Conservation (phyloP, 2,329 filamentous ascomycete genomes). For the Diplodia sapinea region DNA sequence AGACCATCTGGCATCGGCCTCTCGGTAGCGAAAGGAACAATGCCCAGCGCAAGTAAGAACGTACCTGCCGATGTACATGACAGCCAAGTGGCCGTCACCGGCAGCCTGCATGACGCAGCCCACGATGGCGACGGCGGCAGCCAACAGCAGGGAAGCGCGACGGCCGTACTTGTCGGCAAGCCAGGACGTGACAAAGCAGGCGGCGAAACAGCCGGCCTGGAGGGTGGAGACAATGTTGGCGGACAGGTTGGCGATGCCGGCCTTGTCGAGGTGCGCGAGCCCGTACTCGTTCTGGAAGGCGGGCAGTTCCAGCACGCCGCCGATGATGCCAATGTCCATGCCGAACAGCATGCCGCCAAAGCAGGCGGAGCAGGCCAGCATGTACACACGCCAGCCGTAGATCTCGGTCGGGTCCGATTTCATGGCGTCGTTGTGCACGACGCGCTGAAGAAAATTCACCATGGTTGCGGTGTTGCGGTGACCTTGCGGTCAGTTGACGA, state of each 20-base stretch:
- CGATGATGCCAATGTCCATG: slow-evolving; percentile 64
- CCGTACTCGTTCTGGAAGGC: slow-evolving; percentile 56
- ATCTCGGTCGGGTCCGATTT: slow-evolving; percentile 69
- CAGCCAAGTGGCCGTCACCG: slow-evolving; percentile 64
- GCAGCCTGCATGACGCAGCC: slow-evolving; percentile 70
- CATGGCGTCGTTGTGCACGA: slow-evolving; percentile 75
- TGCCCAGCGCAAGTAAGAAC: slow-evolving; percentile 32
- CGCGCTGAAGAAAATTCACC: slow-evolving; percentile 54
- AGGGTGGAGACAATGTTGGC: slow-evolving; percentile 75
- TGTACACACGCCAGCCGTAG: slow-evolving; percentile 72
- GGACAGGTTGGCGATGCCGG: slow-evolving; percentile 58
- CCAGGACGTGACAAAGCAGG: slow-evolving; percentile 64
- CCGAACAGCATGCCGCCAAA: slow-evolving; percentile 74
- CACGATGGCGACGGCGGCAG: slow-evolving; percentile 63
- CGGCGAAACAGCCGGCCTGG: slow-evolving; percentile 69
- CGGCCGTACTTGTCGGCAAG: slow-evolving; percentile 63
- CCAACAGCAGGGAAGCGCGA: slow-evolving; percentile 60
- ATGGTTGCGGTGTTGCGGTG: slow-evolving; percentile 19
- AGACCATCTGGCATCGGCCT: too few relatives aligned
- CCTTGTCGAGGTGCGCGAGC: slow-evolving; percentile 44
- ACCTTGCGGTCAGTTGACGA: slow-evolving; percentile 9
- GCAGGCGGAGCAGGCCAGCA: slow-evolving; percentile 68
- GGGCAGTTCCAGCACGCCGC: slow-evolving; percentile 67
- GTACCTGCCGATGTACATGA: slow-evolving; percentile 70
- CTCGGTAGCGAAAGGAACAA: not conserved